Evolutionary conservation across 1,284 basidiomycete species (phyloP).

Genomic region (Exsudoporus floridanus): DNA sequence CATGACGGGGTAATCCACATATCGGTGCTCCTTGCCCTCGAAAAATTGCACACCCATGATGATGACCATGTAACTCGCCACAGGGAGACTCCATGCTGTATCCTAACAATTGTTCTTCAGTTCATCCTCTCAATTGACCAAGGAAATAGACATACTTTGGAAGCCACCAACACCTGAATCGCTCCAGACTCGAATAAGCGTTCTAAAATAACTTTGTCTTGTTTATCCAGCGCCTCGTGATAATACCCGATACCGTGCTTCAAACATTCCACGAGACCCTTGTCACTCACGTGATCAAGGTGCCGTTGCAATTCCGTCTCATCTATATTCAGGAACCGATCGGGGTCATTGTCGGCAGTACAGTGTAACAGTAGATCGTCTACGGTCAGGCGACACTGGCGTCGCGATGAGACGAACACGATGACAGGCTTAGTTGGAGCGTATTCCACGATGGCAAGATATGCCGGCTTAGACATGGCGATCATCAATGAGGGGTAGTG

Average conservation of each 20-base stretch:
- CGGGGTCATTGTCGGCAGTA: constrained; percentile 81
- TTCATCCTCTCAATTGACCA: background rate
- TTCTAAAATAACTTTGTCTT: constrained; percentile 93
- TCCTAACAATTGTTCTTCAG: constrained; percentile 52
- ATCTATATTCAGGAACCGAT: constrained; percentile 91
- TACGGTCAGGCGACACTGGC: constrained; percentile 91
- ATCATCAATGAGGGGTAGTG: constrained; percentile 99
- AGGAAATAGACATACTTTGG: constrained; percentile 59
- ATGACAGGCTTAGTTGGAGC: constrained; percentile 86
- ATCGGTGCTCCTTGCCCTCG: constrained; percentile 95
- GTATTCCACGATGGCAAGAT: constrained; percentile 90
- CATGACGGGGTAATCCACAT: constrained; percentile 96
- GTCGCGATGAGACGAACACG: constrained; percentile 89
- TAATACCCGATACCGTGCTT: constrained; percentile 94
- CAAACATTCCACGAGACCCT: constrained; percentile 77
- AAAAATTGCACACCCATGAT: constrained; percentile 98
- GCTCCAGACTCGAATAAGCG: constrained; percentile 93
- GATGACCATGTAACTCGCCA: constrained; percentile 95
- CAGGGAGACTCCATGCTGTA: constrained; percentile 92
- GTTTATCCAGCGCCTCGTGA: constrained; percentile 89
- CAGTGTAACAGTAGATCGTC: constrained; percentile 92
- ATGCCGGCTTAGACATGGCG: constrained; percentile 98
- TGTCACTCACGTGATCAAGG: constrained; percentile 82
- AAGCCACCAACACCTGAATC: constrained; percentile 92
- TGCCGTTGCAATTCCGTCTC: constrained; percentile 83